Evolutionary conservation across 2,329 filamentous ascomycete genomes (phyloP), one percentile per base, ranked within the genome.

Genomic region (Mariannaea elegans): DNA sequence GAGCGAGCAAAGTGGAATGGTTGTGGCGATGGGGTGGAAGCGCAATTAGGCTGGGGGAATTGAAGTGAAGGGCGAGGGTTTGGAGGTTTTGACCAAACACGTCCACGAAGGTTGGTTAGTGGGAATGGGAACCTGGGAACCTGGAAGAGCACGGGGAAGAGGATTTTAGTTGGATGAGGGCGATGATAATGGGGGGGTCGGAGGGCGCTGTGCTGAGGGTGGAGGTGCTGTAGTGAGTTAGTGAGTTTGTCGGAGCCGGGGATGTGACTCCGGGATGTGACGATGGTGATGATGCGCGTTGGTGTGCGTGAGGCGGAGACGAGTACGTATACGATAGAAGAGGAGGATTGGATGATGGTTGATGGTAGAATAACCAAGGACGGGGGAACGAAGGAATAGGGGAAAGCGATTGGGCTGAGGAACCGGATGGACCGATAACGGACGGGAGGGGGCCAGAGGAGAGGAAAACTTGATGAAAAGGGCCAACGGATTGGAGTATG

Each of bases 181-280:
- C 41, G 56, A 51, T 53, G 56, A 58, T 52, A 41, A 24, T 32
- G 48, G 56, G 50, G 34, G 46, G 54, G 23, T n/a, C 31, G 55
- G 36, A 29, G 39, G 46, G 32, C 50, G 31, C 56, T 42, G 10
- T 48, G 27, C 12, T 44, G 41, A 44, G 21, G 48, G 48, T 58
- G 49, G 56, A 59, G 56, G 49, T 59, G 49, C 27, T 31, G 24
- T 38, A 41, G 51, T 46, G 41, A 27, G 41, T 44, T 24, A 21
- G 21, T 44, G 21, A 44, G 41, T 44, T 44, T 44, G 41, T 44
- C 32, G 49, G 45, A 36, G 32, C 42, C 50, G 36, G 36, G 56
- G 49, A 49, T 59, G 49, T 53, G 56, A 59, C 47, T 59, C 44
- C 56, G 56, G 55, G 56, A 57, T 57, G 54, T 27, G 42, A 56